Evolutionary conservation across 2,329 filamentous ascomycete genomes (phyloP), one percentile per base, ranked within the genome.

Genomic region (Elsinoe perseae): DNA sequence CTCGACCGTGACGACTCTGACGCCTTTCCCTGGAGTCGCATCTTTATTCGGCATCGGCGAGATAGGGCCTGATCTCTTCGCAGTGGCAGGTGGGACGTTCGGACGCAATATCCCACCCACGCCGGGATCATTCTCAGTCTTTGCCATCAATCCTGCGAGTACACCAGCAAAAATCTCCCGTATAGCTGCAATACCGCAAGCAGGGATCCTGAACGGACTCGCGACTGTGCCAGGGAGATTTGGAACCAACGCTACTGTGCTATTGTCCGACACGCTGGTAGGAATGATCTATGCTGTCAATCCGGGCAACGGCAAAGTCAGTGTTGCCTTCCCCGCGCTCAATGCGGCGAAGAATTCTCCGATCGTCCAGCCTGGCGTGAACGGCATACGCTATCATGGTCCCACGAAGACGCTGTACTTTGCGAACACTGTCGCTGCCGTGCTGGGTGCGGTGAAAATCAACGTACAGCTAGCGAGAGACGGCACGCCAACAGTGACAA

Each of bases 1-100:
- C n/a, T 50, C 46, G 3, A 34, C 20, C 27, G 46, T 20, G 5
- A 16, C 25, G 3, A 23, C 23, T 5, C 46, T 50, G 18, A 23
- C 46, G 12, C 46, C 46, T 9, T 50, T 50, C 27, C 46, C 46
- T 12, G 27, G 27, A 9, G 46, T 50, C 18, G 27, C 46, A 2
- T 50, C 46, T 8, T 27, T 50, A 23, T 50, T 50, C 16, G 46
- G 46, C 25, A 50, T 50, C 4, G 46, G 46, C 28, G 46, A 50
- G 27, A 50, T 50, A 8, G 46, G 18, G 16, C 46, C 46, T n/a
- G 46, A 50, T 28, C 46, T 50, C 18, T 50, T 50, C 28, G 46
- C 28, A 8, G 46, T 50, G 8, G 46, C 46, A 32, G 46, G 46
- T n/a, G 46, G 46, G 12, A 50, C 16, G 9, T 36, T 34, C n/a